Base-by-base conservation (phyloP, 1,284 basidiomycete species). In the Athelia sp. region DNA sequence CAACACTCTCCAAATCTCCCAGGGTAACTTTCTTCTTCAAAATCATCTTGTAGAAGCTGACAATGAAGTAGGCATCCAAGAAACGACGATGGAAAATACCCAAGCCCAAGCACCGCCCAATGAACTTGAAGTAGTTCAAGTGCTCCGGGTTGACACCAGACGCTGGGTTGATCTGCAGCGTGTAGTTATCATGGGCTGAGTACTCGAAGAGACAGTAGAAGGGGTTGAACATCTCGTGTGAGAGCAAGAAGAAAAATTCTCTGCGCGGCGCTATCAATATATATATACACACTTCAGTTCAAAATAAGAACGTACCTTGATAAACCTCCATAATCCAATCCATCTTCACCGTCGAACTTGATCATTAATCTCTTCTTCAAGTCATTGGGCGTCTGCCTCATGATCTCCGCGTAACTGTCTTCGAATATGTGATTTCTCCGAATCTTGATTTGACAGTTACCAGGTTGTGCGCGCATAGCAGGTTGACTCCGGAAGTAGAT, bases 21-120 rank as follows among this genome's bases (percentile, higher is more conserved):
- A 94, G 67, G 0, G 84, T 84, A 31, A 93, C 90, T 69, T 92
- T 93, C 76, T 94, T 94, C 73, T 86, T 90, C 60, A 94, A 63
- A 50, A 94, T 95, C 93, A 97, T 97, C 75, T 97, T 97, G 80
- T 97, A 97, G 74, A 97, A 95, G 59, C 89, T 92, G 61, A 93
- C 90, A 56, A 97, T 95, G 62, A 97, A 97, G 77, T 96, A 96
- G 26, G 93, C 93, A 60, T 97, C 93, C 55, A 97, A 73, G 83
- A 97, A 97, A 19, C 93, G 86, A 55, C 94, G 83, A 66, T 97
- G 93, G 83, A 97, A 97, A 65, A 97, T 96, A 56, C 90, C 93
- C 32, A 97, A 76, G 47, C 93, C 93, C 45, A 97, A 76, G 54
- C 88, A 90, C 49, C 94, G 84, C 14, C 94, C 93, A 57, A 97